phyloP scores from a whole-genome alignment of 345 rosid genomes.

The Capsella bursapastoris region DNA sequence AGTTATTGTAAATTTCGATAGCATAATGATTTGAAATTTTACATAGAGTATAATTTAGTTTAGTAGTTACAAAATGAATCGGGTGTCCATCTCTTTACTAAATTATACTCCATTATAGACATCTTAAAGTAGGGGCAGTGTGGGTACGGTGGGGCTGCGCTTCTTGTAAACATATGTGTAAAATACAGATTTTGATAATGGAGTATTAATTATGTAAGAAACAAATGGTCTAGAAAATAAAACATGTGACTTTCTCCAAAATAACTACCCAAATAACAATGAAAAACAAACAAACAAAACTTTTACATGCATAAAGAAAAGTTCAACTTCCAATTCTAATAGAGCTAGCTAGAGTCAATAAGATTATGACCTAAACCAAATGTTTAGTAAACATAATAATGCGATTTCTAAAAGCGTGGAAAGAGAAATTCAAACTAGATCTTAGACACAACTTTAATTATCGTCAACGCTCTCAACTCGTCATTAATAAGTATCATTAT shows the following conservation, averaged over 20 bases:
- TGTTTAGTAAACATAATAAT: conserved; percentile 1
- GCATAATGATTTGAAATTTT: too few relatives aligned
- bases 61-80: neutral
- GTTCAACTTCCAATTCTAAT: conserved; percentile 12
- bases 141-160: neutral
- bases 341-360: neutral
- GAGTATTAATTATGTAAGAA: conserved; percentile 7
- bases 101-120: neutral
- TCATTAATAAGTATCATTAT: conserved; percentile 15
- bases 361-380: neutral
- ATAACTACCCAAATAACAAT: neutral
- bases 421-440: conserved; percentile 14
- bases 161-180: neutral
- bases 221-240: conserved; percentile 4
- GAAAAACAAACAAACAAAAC: neutral
- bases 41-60: too few relatives aligned
- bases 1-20: too few relatives aligned
- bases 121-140: neutral
- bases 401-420: conserved; percentile 22
- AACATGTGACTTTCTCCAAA: conserved; percentile 25
- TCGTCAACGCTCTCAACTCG: conserved; percentile 33
- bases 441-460: conserved; percentile 28
- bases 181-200: conserved; percentile 10
- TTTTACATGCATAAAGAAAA: conserved; percentile 4
- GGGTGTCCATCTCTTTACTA: neutral